Conservation (phyloP, 176 grass and related monocot genomes). For the Calamus simplicifolius region DNA sequence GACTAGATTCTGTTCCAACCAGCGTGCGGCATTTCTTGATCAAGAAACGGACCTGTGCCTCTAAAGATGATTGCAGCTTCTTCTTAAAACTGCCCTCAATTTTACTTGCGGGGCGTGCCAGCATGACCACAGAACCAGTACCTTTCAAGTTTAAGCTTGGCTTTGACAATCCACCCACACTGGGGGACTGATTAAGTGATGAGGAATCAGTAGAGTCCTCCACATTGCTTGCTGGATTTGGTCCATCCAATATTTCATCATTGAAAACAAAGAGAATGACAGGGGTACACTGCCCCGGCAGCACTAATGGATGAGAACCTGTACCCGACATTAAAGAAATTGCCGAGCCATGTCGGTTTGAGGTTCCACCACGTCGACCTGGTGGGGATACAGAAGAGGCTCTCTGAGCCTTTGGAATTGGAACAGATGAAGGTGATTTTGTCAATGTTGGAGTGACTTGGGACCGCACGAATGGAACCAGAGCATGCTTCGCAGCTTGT, state of each 20-base stretch:
- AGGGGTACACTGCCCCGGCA: constrained; percentile 67
- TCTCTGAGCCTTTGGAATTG: constrained; percentile 28
- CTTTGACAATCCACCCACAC: constrained; percentile 37
- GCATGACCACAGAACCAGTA: constrained; percentile 50
- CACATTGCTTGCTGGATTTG: constrained; percentile 24
- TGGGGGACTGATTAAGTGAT: constrained; percentile 31
- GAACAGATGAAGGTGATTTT: constrained; percentile 26
- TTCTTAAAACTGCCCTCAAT: constrained; percentile 45
- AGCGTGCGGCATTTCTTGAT: constrained; percentile 66
- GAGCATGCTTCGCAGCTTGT: constrained; percentile 79
- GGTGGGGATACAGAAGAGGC: constrained; percentile 44
- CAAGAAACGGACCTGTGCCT: constrained; percentile 68
- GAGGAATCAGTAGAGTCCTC: constrained; percentile 46
- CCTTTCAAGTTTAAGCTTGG: constrained; percentile 29
- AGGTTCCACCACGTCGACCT: constrained; percentile 33
- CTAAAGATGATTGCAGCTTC: constrained; percentile 64
- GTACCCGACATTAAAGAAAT: constrained; percentile 69
- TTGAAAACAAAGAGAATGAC: constrained; percentile 85
- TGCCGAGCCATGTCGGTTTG: constrained; percentile 35
- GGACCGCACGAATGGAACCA: constrained; percentile 53
- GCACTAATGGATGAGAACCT: constrained; percentile 32
- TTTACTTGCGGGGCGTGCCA: constrained; percentile 39
- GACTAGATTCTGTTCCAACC: constrained; percentile 34
- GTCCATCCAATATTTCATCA: constrained; percentile 46
- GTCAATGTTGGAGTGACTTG: constrained; percentile 31